Evolutionary conservation across 208 protist genomes (phyloP).

Genomic region (Acanthamoeba lenticulata): DNA sequence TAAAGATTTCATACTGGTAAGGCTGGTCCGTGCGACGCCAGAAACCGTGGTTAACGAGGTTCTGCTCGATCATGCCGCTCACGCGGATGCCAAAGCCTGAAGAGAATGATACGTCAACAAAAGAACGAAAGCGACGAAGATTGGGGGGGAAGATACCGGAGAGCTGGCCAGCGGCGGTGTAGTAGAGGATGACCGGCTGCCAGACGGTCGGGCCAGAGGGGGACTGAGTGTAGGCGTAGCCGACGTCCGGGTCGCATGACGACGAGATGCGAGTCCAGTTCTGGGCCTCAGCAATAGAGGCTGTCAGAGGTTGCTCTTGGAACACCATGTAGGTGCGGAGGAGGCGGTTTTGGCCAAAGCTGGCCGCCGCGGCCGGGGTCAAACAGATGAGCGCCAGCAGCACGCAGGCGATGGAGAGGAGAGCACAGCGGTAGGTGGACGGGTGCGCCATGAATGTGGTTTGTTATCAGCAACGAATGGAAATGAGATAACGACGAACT

Average conservation of each 20-base stretch:
- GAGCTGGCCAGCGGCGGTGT: neutral
- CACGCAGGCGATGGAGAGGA: neutral
- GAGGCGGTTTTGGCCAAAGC: neutral
- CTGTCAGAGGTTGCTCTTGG: neutral
- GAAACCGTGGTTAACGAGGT: neutral
- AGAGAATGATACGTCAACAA: too few species aligned
- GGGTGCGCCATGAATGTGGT: too few species aligned
- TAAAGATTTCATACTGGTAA: neutral
- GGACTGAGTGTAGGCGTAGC: neutral
- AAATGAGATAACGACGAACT: too few species aligned
- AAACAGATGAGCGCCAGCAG: neutral
- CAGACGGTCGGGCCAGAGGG: neutral
- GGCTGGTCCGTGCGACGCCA: neutral
- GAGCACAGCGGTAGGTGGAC: too few species aligned
- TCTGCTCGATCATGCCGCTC: neutral
- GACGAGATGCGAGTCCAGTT: neutral
- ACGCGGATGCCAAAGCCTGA: conserved; percentile 16
- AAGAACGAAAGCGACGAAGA: neutral
- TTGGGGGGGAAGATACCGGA: neutral
- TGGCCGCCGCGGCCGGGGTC: neutral
- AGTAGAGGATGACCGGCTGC: neutral
- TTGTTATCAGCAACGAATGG: too few species aligned
- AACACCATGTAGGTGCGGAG: conserved; percentile 22
- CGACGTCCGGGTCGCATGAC: neutral
- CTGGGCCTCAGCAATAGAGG: neutral